Evolutionary conservation across 1,284 basidiomycete genomes (phyloP), one percentile per base, ranked within the genome.

Genomic region (Cronartium quercuum): DNA sequence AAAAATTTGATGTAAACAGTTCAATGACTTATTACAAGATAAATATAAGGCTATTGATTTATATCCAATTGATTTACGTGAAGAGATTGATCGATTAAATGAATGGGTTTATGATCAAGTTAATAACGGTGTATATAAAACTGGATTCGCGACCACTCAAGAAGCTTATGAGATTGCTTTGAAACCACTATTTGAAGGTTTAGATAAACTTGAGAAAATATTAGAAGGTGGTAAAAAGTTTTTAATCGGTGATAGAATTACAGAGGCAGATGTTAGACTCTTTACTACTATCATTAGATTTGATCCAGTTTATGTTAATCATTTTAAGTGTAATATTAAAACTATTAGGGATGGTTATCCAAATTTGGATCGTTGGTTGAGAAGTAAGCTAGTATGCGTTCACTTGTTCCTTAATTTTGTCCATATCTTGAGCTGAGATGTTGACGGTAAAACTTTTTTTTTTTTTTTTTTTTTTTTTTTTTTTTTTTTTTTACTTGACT

Each of bases 251-350:
- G 85, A 88, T 77, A 85, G 80, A 67, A 85, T 98, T 65, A 96
- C 93, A 0, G 95, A 98, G 82, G 94, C 93, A 3, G 94, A 97
- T 80, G 84, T 95, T 70, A 78, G 81, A 77, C 65, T 78, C 15
- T 77, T 77, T 75, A 77, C 77, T 29, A 97, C 94, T 4, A 90
- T 94, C 73, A 88, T 95, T 77, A 79, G 91, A 82, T 76, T 77
- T 67, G 92, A 95, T 80, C 89, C 90, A 0, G 94, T 92, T 41
- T 98, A 98, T 83, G 87, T 90, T 69, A 88, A 88, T 0, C 91
- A 93, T 82, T 97, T 98, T 86, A 97, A 97, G 82, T 95, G 92
- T 84, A 95, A 96, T 85, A 82, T 91, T 78, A 88, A 88, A 44
- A 86, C 76, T 78, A 83, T 85, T 79, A 83, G 84, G 69, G 83